Conservation (phyloP, 179 eudicot genomes). For the Nepenthes alata region DNA sequence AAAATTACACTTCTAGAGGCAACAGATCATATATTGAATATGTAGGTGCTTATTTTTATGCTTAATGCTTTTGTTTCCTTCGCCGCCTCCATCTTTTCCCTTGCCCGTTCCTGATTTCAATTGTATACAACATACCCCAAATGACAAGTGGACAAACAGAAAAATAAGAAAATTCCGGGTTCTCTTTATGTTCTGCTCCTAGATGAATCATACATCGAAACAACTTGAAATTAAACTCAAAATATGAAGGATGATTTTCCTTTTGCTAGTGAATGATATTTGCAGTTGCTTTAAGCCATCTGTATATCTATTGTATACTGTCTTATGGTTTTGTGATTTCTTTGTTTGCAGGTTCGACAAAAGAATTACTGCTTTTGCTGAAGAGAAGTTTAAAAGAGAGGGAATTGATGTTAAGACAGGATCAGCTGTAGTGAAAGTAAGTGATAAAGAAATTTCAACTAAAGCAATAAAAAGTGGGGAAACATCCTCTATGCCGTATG, state of each 20-base stretch:
- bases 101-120: no score
- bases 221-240: no score
- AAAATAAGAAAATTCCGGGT: no score
- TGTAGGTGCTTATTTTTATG: constrained; percentile 30
- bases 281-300: no score
- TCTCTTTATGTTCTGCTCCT: no score
- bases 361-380: constrained; percentile 88
- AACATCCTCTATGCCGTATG: constrained; percentile 63
- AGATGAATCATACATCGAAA: no score
- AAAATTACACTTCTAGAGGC: constrained; percentile 89
- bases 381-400: constrained; percentile 79
- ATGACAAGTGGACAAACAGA: no score
- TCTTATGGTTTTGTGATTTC: constrained; percentile 7
- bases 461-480: constrained; percentile 51
- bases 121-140: no score
- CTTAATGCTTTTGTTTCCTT: not conserved
- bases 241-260: no score
- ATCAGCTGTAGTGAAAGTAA: constrained; percentile 70
- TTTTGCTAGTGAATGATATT: no score
- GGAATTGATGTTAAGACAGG: constrained; percentile 84
- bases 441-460: constrained; percentile 70
- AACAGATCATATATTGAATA: constrained; percentile 82
- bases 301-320: not conserved
- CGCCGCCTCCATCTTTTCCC: no score
- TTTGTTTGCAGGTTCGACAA: constrained; percentile 73